Evolutionary conservation across 2,329 filamentous ascomycete species (phyloP), one percentile per base, ranked within the genome.

Genomic region (Trichothecium sympodiale): DNA sequence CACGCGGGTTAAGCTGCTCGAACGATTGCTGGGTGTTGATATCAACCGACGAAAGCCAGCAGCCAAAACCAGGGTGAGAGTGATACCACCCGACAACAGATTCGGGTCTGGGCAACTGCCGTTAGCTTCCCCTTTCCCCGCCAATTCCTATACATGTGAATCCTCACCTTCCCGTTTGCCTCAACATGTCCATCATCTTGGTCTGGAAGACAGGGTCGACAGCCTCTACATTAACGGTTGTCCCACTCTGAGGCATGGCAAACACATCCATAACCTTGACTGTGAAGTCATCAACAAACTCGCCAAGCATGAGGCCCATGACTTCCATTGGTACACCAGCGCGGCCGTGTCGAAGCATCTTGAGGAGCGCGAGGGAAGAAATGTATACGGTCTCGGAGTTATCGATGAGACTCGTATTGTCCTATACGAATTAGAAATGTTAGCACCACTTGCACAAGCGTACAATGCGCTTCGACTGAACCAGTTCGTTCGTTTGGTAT

Each of bases 21-120:
- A 98, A 98, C n/a, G 88, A 95, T 63, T 98, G 91, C 58, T 98
- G 91, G 20, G 91, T 98, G 67, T 98, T 96, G 69, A 98, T 96
- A 69, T 98, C 91, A 56, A 98, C 91, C 14, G 84, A 93, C 2
- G 91, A 98, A 17, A 98, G 78, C 91, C 91, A 98, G 72, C 91
- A 98, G 50, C 91, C 91, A 57, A 98, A 98, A 49, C 91, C 91
- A 34, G 91, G 91, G 74, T 98, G 91, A 44, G 91, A 96, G 65
- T 98, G 91, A 64, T 98, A 98, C 91, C 91, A 98, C 60, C 91
- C 91, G 36, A 98, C 91, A 39, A 98, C 91, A 1, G 88, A 89
- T 61, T 98, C 91, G 41, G 88, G 88, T 58, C 88, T 94, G 48
- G n/a, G n/a, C 36, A 25, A 15, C 27, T 16, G 23, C 10, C 20